phyloP scores from a whole-genome alignment of 768 basidiomycete genomes.

The Boletales sp. region DNA sequence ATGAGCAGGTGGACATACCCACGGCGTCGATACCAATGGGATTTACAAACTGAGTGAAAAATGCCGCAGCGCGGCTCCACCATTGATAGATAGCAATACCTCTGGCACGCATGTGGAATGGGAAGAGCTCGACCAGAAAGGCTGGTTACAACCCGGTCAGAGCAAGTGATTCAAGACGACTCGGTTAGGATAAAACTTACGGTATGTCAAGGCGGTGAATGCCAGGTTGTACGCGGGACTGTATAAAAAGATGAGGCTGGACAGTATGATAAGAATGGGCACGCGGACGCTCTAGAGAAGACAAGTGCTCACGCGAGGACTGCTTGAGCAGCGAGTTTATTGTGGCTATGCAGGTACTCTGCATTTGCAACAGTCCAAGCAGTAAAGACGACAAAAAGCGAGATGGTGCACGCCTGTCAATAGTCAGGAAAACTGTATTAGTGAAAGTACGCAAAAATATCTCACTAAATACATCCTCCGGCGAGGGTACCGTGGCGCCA shows the following conservation, averaged over 20 bases:
- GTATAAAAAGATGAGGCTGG: slow-evolving; percentile 19
- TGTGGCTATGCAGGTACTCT: slow-evolving; percentile 13
- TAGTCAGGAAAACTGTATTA: not conserved
- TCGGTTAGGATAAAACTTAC: not conserved
- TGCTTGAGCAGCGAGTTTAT: not conserved
- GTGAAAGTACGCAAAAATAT: no score
- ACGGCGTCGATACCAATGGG: slow-evolving; percentile 14
- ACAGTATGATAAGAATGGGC: not conserved
- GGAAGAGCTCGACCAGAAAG: slow-evolving; percentile 66
- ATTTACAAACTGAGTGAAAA: slow-evolving; percentile 10
- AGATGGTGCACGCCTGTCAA: slow-evolving; percentile 10
- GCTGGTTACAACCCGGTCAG: slow-evolving; percentile 32
- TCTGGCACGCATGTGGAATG: slow-evolving; percentile 57
- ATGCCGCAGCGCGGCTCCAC: slow-evolving; percentile 41
- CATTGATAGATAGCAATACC: slow-evolving; percentile 62
- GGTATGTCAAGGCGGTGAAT: slow-evolving; percentile 1
- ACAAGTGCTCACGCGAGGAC: slow-evolving; percentile 6
- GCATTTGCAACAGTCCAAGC: slow-evolving; percentile 18
- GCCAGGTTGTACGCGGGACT: slow-evolving; percentile 12
- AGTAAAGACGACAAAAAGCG: slow-evolving; percentile 10
- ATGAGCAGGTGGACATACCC: slow-evolving; percentile 1
- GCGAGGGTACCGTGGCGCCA: slow-evolving; percentile 13
- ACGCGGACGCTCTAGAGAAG: not conserved
- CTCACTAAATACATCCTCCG: slow-evolving; percentile 12
- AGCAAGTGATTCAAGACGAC: not conserved